These are phyloP conservation scores for Monotropa hypopitys DNA, from an alignment of 179 eudicot species.

Conservation along the genomic window DNA sequence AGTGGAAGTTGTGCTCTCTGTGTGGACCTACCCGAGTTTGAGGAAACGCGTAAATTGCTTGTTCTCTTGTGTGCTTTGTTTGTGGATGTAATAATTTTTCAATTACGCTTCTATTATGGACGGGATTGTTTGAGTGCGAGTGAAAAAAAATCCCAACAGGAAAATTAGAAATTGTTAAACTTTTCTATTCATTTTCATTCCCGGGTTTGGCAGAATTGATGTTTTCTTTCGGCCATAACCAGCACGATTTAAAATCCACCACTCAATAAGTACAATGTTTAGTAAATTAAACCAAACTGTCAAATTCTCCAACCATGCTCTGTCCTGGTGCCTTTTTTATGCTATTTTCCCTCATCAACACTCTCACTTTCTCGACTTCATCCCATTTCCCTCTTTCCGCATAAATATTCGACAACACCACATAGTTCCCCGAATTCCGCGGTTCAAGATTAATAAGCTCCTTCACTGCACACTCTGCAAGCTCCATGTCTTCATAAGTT, in stretches of 20 bases:
- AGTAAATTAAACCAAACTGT: neutral
- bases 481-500: conserved; percentile 31
- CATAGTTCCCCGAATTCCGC: conserved; percentile 63
- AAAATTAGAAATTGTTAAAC: neutral
- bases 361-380: conserved; percentile 53
- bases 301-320: conserved; percentile 7
- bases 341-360: conserved; percentile 37
- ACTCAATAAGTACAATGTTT: neutral
- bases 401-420: conserved; percentile 56
- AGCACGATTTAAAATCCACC: neutral
- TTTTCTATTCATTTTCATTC: neutral
- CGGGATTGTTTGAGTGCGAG: too few species aligned
- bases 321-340: conserved; percentile 20
- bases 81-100: too few species aligned
- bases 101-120: too few species aligned
- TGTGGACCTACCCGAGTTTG: too few species aligned
- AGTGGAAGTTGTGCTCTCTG: too few species aligned
- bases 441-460: conserved; percentile 59
- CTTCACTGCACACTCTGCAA: conserved; percentile 47
- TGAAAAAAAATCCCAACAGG: too few species aligned
- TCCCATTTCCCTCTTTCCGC: conserved; percentile 60
- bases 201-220: neutral
- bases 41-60: too few species aligned
- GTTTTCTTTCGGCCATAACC: neutral
- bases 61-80: too few species aligned